A percentile compares a stretch with the other conserved stretches of the same genome.
Evolutionary conservation across 148 eudicot species (phyloP).

Genomic region (Cornus florida): DNA sequence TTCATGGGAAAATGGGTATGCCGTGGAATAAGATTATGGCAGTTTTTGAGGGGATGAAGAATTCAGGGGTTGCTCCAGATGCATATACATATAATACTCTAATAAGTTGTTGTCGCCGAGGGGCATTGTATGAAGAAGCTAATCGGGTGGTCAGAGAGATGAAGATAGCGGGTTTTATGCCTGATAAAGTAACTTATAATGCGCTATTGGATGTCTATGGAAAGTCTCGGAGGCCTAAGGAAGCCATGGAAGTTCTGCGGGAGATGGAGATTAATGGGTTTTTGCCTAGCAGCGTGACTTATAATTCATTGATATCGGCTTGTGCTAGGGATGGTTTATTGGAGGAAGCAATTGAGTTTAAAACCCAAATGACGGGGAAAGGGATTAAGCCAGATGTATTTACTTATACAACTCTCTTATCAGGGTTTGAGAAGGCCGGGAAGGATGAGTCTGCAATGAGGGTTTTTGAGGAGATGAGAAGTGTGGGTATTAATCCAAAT

Average conservation of each 20-base stretch:
- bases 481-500: slow-evolving; percentile 71
- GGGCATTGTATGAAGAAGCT: slow-evolving; percentile 80
- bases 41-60: slow-evolving; percentile 64
- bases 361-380: slow-evolving; percentile 65
- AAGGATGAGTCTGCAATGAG: slow-evolving; percentile 86
- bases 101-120: slow-evolving; percentile 81
- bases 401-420: slow-evolving; percentile 80
- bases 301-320: slow-evolving; percentile 83
- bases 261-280: slow-evolving; percentile 76
- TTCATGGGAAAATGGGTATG: slow-evolving; percentile 88
- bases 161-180: slow-evolving; percentile 66
- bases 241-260: slow-evolving; percentile 73
- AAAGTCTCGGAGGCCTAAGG: slow-evolving; percentile 67
- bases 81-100: slow-evolving; percentile 85
- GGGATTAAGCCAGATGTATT: slow-evolving; percentile 85
- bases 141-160: slow-evolving; percentile 68
- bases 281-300: slow-evolving; percentile 71
- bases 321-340: slow-evolving; percentile 73
- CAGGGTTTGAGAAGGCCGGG: slow-evolving; percentile 93
- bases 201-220: slow-evolving; percentile 91
- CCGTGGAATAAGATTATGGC: slow-evolving; percentile 67
- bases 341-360: slow-evolving; percentile 73
- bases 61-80: slow-evolving; percentile 67
- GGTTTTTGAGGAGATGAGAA: slow-evolving; percentile 82
- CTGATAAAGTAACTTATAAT: slow-evolving; percentile 92